Evolutionary conservation across 805 yeast species (phyloP).

Genomic region (Candida maesae): DNA sequence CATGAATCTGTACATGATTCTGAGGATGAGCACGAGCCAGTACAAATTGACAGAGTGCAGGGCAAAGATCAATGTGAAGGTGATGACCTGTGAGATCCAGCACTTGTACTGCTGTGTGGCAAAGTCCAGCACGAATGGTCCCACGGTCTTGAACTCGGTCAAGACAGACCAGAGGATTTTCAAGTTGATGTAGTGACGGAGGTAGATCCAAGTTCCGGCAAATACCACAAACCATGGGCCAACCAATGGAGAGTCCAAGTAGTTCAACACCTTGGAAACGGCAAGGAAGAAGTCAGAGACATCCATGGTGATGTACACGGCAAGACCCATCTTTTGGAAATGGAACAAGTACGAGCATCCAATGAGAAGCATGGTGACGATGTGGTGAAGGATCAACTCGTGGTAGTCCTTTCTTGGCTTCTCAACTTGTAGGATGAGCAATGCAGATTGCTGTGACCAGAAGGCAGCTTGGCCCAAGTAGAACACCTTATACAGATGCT

Average conservation of each 20-base stretch:
- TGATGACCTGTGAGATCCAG: conserved; percentile 90
- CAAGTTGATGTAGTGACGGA: conserved; percentile 83
- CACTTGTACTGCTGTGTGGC: conserved; percentile 93
- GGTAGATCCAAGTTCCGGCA: conserved; percentile 73
- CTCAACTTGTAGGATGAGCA: conserved; percentile 79
- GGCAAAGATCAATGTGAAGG: conserved; percentile 70
- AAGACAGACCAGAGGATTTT: conserved; percentile 78
- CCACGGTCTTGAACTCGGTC: conserved; percentile 84
- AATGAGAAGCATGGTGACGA: conserved; percentile 84
- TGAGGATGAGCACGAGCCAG: conserved; percentile 80
- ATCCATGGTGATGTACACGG: conserved; percentile 93
- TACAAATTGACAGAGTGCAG: conserved; percentile 82
- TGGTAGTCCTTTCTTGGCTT: conserved; percentile 92
- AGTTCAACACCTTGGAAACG: conserved; percentile 79
- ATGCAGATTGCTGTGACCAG: conserved; percentile 95
- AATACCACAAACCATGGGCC: conserved; percentile 69
- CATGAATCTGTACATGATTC: conserved; percentile 69
- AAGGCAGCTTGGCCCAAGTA: conserved; percentile 93
- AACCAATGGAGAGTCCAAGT: conserved; percentile 63
- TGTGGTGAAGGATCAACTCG: conserved; percentile 90
- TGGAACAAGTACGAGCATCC: conserved; percentile 89
- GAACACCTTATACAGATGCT: conserved; percentile 66
- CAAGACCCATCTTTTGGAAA: conserved; percentile 93
- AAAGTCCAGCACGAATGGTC: conserved; percentile 77
- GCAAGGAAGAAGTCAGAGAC: conserved; percentile 88